Percentiles rank a stretch among this genome's conserved stretches.
phyloP scores from a whole-genome alignment of 2,329 filamentous ascomycete genomes.

The Talaromyces rugulosus region DNA sequence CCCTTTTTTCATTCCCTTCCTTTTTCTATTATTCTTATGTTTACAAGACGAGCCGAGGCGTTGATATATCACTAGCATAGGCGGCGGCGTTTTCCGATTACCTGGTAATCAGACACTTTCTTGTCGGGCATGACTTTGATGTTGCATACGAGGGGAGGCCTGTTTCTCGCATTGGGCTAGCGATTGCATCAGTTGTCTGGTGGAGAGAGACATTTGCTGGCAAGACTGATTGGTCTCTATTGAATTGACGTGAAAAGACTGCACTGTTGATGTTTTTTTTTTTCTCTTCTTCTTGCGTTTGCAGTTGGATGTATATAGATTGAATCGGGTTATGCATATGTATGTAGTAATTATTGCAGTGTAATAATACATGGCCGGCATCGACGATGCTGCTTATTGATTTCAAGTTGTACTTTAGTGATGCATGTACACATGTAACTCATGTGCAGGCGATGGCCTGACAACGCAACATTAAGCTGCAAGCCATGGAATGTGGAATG shows the following conservation, averaged over 20 bases:
- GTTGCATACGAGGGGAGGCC: background rate
- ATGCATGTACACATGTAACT: no score
- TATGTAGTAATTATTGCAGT: background rate
- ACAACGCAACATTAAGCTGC: background rate
- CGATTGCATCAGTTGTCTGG: background rate
- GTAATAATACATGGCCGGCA: background rate
- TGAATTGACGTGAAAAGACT: background rate
- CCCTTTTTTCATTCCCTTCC: background rate
- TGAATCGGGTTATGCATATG: background rate
- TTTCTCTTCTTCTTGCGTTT: background rate
- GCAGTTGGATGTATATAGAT: background rate
- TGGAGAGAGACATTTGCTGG: no score
- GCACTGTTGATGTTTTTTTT: background rate
- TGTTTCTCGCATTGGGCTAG: background rate
- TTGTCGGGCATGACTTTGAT: background rate
- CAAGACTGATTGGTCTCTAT: background rate
- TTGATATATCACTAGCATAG: background rate
- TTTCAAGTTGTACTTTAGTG: no score
- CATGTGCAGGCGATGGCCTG: background rate
- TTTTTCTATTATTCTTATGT: background rate
- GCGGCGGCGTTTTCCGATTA: background rate
- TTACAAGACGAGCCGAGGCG: background rate
- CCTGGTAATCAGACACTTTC: background rate
- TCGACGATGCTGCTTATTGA: background rate
- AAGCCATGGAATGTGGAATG: conserved; percentile 14